A percentile compares a stretch with the other conserved stretches of the same genome.
phyloP scores from a whole-genome alignment of 2,329 filamentous ascomycete genomes.

The Fusarium brevicatenulatum region DNA sequence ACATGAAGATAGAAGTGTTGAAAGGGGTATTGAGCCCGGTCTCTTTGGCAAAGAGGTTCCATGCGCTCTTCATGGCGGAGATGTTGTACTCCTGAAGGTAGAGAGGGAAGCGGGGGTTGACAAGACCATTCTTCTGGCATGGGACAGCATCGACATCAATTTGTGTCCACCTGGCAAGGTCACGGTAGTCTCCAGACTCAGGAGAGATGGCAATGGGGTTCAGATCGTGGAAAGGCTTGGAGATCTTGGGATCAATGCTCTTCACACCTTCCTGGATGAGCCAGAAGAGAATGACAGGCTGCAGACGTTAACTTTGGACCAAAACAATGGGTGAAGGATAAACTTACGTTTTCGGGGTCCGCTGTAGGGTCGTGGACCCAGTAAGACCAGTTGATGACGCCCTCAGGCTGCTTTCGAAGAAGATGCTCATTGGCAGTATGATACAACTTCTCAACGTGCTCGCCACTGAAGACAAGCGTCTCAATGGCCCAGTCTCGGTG shows the following conservation, averaged over 20 bases:
- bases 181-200: conserved; percentile 35
- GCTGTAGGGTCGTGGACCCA: conserved; percentile 54
- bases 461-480: conserved; percentile 57
- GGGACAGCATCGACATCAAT: conserved; percentile 28
- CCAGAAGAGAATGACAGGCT: conserved; percentile 55
- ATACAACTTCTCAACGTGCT: conserved; percentile 61
- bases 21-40: conserved; percentile 27
- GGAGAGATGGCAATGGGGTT: conserved; percentile 50
- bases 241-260: conserved; percentile 53
- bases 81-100: conserved; percentile 37
- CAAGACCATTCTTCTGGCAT: conserved; percentile 39
- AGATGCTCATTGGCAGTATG: conserved; percentile 57
- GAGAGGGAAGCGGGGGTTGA: conserved; percentile 43
- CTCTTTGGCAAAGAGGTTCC: conserved; percentile 29
- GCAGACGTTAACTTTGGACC: fast-evolving
- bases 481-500: conserved; percentile 43
- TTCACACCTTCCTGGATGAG: conserved; percentile 57
- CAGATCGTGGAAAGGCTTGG: conserved; percentile 56
- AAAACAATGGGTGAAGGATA: not conserved
- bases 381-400: conserved; percentile 62
- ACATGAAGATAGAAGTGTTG: conserved; percentile 58
- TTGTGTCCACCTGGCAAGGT: conserved; percentile 37
- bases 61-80: conserved; percentile 27
- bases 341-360: conserved; percentile 54
- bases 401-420: conserved; percentile 54